A percentile compares a stretch with the other conserved stretches of the same genome.
phyloP scores from a whole-genome alignment of 2,329 filamentous ascomycete genomes.

The Exophiala sp. region DNA sequence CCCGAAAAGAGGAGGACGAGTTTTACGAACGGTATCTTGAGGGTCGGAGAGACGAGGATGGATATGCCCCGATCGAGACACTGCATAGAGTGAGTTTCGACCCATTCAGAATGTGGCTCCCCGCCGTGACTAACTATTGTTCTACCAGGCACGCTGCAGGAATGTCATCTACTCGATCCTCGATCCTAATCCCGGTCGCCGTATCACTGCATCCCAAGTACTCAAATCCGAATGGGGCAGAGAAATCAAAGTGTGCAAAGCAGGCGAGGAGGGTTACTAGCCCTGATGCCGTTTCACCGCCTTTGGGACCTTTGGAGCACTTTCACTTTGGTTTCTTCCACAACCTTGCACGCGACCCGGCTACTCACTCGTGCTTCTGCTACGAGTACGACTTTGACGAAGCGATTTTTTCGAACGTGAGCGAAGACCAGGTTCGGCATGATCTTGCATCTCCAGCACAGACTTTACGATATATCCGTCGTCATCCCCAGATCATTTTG shows the following conservation, averaged over 20 bases:
- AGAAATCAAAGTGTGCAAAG: constrained; percentile 94
- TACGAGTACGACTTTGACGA: constrained; percentile 20
- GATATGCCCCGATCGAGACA: constrained; percentile 93
- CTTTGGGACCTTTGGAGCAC: neutral
- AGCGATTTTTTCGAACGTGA: constrained; percentile 12
- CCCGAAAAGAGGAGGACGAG: constrained; percentile 93
- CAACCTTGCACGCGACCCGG: neutral
- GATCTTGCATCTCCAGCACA: neutral
- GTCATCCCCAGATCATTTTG: constrained; percentile 1
- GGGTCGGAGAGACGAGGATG: constrained; percentile 86
- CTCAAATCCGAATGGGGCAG: constrained; percentile 98
- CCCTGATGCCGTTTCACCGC: constrained; percentile 1
- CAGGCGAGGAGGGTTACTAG: constrained; percentile 87
- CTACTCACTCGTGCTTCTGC: constrained; percentile 9
- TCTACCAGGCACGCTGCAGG: constrained; percentile 76
- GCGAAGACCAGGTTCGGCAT: constrained; percentile 12
- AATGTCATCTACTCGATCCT: constrained; percentile 99
- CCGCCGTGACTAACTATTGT: constrained; percentile 16
- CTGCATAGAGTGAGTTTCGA: constrained; percentile 74
- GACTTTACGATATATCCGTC: neutral
- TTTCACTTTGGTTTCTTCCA: neutral
- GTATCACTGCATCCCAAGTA: constrained; percentile 92
- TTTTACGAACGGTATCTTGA: constrained; percentile 94
- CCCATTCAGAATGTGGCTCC: constrained; percentile 6
- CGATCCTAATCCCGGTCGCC: constrained; percentile 84